Base-by-base conservation (phyloP, 495 filamentous ascomycete genomes). In the Annulohypoxylon nitens region DNA sequence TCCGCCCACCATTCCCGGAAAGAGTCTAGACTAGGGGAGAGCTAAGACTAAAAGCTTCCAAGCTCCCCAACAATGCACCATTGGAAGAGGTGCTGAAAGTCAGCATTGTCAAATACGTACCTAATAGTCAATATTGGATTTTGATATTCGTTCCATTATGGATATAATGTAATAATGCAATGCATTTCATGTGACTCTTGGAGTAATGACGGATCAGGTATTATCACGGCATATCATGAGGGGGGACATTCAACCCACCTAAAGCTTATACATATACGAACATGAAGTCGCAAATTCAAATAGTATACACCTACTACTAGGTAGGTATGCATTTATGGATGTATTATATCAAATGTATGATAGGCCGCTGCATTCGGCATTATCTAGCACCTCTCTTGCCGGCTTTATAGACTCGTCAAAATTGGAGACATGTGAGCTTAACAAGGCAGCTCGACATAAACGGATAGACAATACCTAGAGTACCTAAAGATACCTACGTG, bases 51-150 rank as follows among this genome's bases (percentile, higher is more conserved):
- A 14, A 20, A 30, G 41, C 2, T 26, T 47, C 10, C 8, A 61
- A 30, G 18, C 25, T 41, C 33, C 14, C 53, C 43, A 48, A 58
- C 26, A 66, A 45, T 18, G 20, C 20, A 23, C 65, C 61, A 63
- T 26, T 61, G 55, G 54, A 20, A 25, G 12, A 43, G 18, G 4
- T 64, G 64, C 51, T 64, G 60, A 68, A 60, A 60, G 70, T 64
- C 64, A 73, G 70, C 69, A 67, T 37, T 20, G 43, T 43, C 39
- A n/a, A 39, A 39, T 39, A 39, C 37, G n/a, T 10, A 45, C 4
- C 41, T 43, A 63, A 55, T 4, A 16, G 26, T 16, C 16, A 34
- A 67, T 8, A 55, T n/a, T 12, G 16, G 14, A 33, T 14, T 14
- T 11, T 57, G 5, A 30, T 6, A 30, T 30, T 30, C 30, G 20